Evolutionary conservation across 177 flowering plant genomes (phyloP).

Genomic region (Viscum album): DNA sequence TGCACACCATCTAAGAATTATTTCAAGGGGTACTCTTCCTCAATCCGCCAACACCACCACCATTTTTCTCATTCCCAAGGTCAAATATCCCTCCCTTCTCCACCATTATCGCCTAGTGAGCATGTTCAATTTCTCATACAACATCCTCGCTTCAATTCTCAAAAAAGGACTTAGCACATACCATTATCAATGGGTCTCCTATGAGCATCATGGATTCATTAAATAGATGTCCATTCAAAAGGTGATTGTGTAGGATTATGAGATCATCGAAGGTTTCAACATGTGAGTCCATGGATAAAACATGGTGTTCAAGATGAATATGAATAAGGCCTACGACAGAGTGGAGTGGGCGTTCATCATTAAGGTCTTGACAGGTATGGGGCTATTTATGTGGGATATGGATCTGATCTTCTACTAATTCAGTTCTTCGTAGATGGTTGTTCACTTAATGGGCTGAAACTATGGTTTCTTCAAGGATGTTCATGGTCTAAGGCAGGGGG

Average conservation of each 20-base stretch:
- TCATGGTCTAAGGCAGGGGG: background rate
- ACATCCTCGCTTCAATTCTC: background rate
- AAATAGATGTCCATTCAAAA: background rate
- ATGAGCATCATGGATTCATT: background rate
- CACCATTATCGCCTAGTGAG: background rate
- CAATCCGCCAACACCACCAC: background rate
- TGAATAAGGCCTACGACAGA: background rate
- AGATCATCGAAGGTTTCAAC: background rate
- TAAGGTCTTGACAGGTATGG: background rate
- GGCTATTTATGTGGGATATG: background rate
- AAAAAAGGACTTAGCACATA: background rate
- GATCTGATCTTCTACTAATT: background rate
- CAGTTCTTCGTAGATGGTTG: background rate
- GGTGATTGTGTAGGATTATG: background rate
- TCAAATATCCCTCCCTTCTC: too few species aligned
- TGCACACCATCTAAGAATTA: too few species aligned
- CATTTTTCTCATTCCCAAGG: background rate
- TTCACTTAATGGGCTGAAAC: background rate
- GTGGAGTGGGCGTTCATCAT: background rate
- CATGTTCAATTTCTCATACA: background rate
- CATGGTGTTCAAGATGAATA: background rate
- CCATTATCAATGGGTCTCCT: background rate
- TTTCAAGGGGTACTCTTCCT: too few species aligned
- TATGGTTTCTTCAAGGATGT: background rate
- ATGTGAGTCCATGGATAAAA: background rate